phyloP scores from a whole-genome alignment of 352 stramenopile species.

The Aphanomyces invadans region DNA sequence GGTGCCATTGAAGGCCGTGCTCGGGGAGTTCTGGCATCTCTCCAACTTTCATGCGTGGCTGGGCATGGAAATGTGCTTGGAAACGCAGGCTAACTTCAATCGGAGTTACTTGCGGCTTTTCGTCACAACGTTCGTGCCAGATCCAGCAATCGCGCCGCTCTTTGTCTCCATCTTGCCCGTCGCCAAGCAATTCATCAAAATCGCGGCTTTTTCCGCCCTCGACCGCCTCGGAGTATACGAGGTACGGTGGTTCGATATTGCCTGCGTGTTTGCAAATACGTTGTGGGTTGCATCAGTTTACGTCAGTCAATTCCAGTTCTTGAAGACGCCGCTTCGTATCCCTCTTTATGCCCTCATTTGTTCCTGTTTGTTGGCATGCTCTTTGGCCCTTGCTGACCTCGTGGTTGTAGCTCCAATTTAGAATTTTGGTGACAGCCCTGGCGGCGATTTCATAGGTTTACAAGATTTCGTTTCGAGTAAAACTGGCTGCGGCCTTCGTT shows the following conservation, averaged over 20 bases:
- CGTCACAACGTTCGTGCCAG: not conserved
- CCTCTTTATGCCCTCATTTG: no score
- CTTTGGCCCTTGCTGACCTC: no score
- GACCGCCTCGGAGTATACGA: slow-evolving; percentile 16
- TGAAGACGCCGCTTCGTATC: no score
- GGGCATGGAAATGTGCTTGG: slow-evolving; percentile 23
- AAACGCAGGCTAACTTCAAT: slow-evolving; percentile 24
- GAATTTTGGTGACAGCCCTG: not conserved
- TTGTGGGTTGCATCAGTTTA: no score
- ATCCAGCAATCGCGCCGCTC: no score
- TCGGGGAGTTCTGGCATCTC: slow-evolving; percentile 12
- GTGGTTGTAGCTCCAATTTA: no score
- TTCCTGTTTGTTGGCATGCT: no score
- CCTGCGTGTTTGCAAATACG: no score
- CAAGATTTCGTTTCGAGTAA: slow-evolving; percentile 1
- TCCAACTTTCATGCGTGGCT: slow-evolving; percentile 16
- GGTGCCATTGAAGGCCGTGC: not conserved
- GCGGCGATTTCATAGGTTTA: slow-evolving; percentile 1
- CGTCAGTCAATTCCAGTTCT: no score
- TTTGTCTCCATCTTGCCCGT: slow-evolving; percentile 5
- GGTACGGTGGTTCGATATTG: no score
- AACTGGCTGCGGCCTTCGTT: not conserved
- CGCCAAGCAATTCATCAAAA: slow-evolving; percentile 2
- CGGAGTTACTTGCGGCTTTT: slow-evolving; percentile 12
- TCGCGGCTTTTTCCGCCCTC: slow-evolving; percentile 4